phyloP scores from a whole-genome alignment of 257 asterid species.

The Fraxinus cuspidata region DNA sequence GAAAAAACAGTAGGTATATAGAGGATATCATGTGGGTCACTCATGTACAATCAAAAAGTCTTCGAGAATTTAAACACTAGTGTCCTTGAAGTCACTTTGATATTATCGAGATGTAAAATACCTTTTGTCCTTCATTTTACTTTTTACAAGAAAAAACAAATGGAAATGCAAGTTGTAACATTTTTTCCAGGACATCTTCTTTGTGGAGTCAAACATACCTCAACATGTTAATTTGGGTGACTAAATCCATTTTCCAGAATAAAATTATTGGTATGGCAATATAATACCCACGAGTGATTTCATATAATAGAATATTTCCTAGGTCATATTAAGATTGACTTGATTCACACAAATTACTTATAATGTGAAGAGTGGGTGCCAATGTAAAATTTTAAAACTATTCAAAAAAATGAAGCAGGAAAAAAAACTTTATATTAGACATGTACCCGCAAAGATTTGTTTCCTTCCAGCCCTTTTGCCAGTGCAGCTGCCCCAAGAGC shows the following conservation, averaged over 20 bases:
- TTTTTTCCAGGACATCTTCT: neutral
- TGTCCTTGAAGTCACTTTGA: neutral
- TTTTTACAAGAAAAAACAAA: neutral
- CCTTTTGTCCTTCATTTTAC: neutral
- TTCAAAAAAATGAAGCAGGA: neutral
- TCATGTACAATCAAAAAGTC: neutral
- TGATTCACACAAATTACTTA: neutral
- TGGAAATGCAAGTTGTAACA: neutral
- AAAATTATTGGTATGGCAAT: neutral
- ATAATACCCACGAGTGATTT: neutral
- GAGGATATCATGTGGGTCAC: neutral
- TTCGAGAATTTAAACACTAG: neutral
- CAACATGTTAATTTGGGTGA: conserved; percentile 1
- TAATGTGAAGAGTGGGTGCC: conserved; percentile 7
- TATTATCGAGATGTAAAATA: neutral
- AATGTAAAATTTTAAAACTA: conserved; percentile 8
- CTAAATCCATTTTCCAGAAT: neutral
- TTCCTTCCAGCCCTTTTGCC: conserved; percentile 90
- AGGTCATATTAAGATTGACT: conserved; percentile 5
- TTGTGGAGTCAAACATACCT: neutral
- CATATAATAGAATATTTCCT: conserved; percentile 3
- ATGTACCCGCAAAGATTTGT: conserved; percentile 79
- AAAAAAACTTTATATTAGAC: conserved; percentile 16
- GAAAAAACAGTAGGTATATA: neutral
- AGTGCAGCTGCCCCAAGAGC: conserved; percentile 94